phyloP scores from a whole-genome alignment of 148 eudicot genomes.

The Rhododendron williamsianum region DNA sequence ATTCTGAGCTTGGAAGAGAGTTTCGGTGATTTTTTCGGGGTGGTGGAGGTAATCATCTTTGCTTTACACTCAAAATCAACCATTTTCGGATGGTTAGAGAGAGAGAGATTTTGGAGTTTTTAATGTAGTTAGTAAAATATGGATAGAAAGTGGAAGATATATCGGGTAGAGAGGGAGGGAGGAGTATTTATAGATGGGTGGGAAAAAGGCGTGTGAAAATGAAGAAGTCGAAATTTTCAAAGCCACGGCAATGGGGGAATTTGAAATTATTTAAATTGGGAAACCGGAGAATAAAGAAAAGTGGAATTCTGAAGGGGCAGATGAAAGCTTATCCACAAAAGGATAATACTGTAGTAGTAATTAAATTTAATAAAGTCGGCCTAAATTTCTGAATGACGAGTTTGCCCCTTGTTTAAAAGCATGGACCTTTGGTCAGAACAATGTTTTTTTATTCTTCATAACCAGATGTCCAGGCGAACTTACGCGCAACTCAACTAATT shows the following conservation, averaged over 20 bases:
- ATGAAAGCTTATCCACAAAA: constrained; percentile 14
- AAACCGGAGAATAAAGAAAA: not conserved
- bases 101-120: too few species aligned
- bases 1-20: constrained; percentile 27
- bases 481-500: too few species aligned
- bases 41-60: constrained; percentile 34
- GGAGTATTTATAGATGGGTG: constrained; percentile 23
- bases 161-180: not conserved
- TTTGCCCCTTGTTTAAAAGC: not conserved
- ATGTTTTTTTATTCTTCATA: too few species aligned
- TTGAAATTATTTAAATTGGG: not conserved
- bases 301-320: not conserved
- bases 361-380: not conserved
- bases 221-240: constrained; percentile 4
- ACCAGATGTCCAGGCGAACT: too few species aligned
- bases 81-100: constrained; percentile 26
- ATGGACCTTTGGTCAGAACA: not conserved
- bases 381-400: not conserved
- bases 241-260: constrained; percentile 7
- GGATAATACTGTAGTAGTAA: not conserved
- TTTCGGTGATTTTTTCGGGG: constrained; percentile 38
- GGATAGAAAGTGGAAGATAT: not conserved
- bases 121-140: not conserved
- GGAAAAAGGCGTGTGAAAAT: constrained; percentile 22
- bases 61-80: constrained; percentile 62